Conservation (phyloP, 2,329 filamentous ascomycete genomes). For the Fusarium palustre region DNA sequence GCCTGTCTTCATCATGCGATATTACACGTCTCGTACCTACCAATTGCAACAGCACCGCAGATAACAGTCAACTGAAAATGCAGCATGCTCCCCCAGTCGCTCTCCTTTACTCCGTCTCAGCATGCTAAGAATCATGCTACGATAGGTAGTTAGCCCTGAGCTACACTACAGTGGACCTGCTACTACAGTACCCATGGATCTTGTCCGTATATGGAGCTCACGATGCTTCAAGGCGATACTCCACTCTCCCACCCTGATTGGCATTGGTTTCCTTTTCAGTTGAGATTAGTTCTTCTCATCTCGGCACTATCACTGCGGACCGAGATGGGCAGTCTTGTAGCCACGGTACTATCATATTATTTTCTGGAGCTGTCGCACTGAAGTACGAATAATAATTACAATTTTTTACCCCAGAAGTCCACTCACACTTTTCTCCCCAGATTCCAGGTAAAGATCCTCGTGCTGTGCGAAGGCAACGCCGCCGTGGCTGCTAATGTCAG, state of each 20-base stretch:
- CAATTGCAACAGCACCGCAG: conserved; percentile 28
- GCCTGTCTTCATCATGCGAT: conserved; percentile 40
- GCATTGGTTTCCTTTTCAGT: conserved; percentile 25
- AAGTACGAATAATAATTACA: conserved; percentile 9
- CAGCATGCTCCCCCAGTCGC: conserved; percentile 32
- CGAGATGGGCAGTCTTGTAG: conserved; percentile 13
- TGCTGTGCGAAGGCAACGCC: conserved; percentile 17
- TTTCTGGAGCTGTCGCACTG: conserved; percentile 29
- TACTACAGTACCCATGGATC: conserved; percentile 28
- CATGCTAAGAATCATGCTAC: conserved; percentile 36
- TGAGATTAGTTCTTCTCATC: conserved; percentile 33
- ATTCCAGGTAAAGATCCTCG: conserved; percentile 31
- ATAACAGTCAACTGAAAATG: conserved; percentile 18
- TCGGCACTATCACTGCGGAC: conserved; percentile 27
- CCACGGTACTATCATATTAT: conserved; percentile 6
- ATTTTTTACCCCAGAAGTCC: conserved; percentile 43
- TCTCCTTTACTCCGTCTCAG: conserved; percentile 39
- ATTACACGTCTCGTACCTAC: conserved; percentile 12
- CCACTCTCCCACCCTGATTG: conserved; percentile 20
- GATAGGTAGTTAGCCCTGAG: conserved; percentile 34
- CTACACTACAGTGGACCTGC: conserved; percentile 34
- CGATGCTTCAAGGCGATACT: conserved; percentile 43
- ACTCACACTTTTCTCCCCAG: conserved; percentile 45
- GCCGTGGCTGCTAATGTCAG: conserved; percentile 6
- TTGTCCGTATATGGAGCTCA: conserved; percentile 37